phyloP scores from a whole-genome alignment of 257 asterid species.

The Capsicum pubescens region DNA sequence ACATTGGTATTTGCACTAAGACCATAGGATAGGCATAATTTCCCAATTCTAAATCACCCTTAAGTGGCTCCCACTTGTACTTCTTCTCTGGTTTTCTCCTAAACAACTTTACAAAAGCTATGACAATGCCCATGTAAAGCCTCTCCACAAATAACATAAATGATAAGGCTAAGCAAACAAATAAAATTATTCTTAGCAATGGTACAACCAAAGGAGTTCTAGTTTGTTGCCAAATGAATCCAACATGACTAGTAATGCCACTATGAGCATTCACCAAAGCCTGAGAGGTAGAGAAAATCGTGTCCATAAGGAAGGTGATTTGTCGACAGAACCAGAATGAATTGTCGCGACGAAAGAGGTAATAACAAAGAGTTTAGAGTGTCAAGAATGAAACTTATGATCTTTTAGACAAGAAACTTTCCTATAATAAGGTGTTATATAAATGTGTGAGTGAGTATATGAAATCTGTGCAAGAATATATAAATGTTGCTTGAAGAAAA shows the following conservation, averaged over 20 bases:
- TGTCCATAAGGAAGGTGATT: constrained; percentile 21
- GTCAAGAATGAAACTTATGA: not conserved
- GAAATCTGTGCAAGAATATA: not conserved
- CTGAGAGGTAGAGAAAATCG: not conserved
- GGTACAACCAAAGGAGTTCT: constrained; percentile 50
- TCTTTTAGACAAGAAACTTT: not conserved
- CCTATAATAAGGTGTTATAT: not conserved
- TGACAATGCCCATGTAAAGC: constrained; percentile 52
- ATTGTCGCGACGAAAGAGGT: not conserved
- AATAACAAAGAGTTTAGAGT: not conserved
- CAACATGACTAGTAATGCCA: constrained; percentile 40
- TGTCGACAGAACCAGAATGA: not conserved
- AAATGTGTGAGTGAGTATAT: not conserved
- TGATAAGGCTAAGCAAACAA: constrained; percentile 55
- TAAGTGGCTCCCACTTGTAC: constrained; percentile 36
- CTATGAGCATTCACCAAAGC: constrained; percentile 24
- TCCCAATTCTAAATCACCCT: constrained; percentile 37
- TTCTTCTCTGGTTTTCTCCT: constrained; percentile 34
- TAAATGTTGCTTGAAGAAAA: not conserved
- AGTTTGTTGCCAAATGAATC: constrained; percentile 41
- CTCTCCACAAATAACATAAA: constrained; percentile 31
- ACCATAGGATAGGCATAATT: constrained; percentile 35
- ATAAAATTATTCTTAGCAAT: constrained; percentile 43
- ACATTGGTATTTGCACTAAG: constrained; percentile 41
- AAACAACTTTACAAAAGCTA: constrained; percentile 41